These are phyloP conservation scores for Rhizopogon roseolus DNA, from an alignment of 768 basidiomycete genomes.

Conservation along the genomic window DNA sequence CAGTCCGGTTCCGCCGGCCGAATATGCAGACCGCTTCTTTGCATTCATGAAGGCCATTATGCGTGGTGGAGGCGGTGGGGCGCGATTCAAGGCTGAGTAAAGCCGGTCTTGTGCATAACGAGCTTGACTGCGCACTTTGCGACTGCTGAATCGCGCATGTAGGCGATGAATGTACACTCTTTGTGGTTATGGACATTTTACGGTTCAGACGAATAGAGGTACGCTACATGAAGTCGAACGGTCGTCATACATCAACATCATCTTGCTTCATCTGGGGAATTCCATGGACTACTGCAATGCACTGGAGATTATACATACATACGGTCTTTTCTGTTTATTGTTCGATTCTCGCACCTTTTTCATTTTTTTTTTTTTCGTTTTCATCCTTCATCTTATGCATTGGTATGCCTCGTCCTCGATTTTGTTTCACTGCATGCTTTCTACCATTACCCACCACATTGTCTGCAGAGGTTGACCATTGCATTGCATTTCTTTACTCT, in stretches of 20 bases:
- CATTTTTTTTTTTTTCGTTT: background rate
- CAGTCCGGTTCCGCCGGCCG: constrained; percentile 82
- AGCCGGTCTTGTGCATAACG: background rate
- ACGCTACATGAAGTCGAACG: too few relatives aligned
- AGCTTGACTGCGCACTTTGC: background rate
- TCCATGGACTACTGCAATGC: background rate
- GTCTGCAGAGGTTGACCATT: background rate
- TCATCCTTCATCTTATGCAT: background rate
- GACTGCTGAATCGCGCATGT: background rate
- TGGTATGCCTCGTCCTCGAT: background rate
- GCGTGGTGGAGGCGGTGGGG: constrained; percentile 71
- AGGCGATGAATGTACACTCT: background rate
- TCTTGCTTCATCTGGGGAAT: background rate
- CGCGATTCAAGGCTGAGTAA: constrained; percentile 42
- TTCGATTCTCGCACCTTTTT: background rate
- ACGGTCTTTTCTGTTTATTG: background rate
- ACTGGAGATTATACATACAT: background rate
- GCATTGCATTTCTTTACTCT: background rate
- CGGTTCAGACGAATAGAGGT: background rate
- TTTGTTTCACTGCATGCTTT: background rate
- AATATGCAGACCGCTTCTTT: constrained; percentile 90
- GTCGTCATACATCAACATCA: background rate
- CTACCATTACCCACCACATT: background rate
- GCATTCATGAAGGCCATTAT: constrained; percentile 81
- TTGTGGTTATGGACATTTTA: background rate